Evolutionary conservation across 345 rosid genomes (phyloP).

Genomic region (Bruguiera sexangula): DNA sequence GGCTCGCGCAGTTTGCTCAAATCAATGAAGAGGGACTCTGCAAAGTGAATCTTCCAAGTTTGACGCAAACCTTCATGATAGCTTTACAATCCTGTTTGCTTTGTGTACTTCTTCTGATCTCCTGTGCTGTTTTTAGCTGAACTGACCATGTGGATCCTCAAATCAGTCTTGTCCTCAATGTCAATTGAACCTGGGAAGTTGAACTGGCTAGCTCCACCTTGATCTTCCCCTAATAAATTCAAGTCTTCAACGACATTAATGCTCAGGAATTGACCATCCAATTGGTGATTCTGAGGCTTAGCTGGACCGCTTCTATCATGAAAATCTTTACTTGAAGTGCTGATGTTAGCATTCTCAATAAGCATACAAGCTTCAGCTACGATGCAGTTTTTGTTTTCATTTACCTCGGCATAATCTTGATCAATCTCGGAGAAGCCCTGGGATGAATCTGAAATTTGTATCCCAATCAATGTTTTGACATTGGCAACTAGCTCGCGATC

Average conservation of each 20-base stretch:
- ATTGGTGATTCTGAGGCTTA: not conserved
- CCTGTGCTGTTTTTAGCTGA: not conserved
- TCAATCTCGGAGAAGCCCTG: not conserved
- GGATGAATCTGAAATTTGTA: slow-evolving; percentile 5
- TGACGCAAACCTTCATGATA: slow-evolving; percentile 75
- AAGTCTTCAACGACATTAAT: slow-evolving; percentile 13
- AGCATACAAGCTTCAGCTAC: too few species aligned
- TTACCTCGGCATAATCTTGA: not conserved
- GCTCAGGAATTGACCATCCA: too few species aligned
- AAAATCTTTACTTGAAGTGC: not conserved
- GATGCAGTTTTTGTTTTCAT: slow-evolving; percentile 8
- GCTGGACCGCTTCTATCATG: slow-evolving; percentile 8
- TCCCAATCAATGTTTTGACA: not conserved
- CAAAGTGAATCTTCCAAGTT: slow-evolving; percentile 49
- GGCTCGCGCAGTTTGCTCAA: slow-evolving; percentile 49
- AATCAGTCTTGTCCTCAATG: too few species aligned
- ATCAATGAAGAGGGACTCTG: slow-evolving; percentile 65
- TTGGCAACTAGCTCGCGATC: not conserved
- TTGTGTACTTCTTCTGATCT: slow-evolving; percentile 15
- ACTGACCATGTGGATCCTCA: too few species aligned
- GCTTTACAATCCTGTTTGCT: slow-evolving; percentile 78
- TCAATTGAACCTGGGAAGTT: slow-evolving; percentile 10
- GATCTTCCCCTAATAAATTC: slow-evolving; percentile 13
- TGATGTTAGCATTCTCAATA: too few species aligned
- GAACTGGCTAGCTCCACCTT: slow-evolving; percentile 17